A percentile compares a stretch with the other conserved stretches of the same genome.
phyloP scores from a whole-genome alignment of 495 filamentous ascomycete species.

The Aspergillus bertholletiae region DNA sequence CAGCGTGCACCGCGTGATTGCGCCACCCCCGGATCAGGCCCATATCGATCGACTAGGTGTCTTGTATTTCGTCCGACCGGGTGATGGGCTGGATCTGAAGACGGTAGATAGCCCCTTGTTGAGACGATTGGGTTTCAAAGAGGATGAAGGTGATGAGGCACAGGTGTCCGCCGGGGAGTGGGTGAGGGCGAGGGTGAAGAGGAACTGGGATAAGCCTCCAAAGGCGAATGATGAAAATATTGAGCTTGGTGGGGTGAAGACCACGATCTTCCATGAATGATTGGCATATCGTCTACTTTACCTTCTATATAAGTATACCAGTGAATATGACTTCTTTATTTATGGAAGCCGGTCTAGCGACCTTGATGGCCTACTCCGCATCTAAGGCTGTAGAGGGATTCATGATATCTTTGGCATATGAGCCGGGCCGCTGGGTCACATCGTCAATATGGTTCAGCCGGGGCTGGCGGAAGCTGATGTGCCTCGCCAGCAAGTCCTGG shows the following conservation, averaged over 20 bases:
- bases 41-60: constrained; percentile 40
- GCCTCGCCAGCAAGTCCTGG: too few species aligned
- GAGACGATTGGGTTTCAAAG: constrained; percentile 11
- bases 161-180: constrained; percentile 27
- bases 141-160: constrained; percentile 8
- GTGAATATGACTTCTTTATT: too few species aligned
- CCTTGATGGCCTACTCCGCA: too few species aligned
- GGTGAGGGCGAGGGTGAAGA: constrained; percentile 17
- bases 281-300: too few species aligned
- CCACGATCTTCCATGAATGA: background rate
- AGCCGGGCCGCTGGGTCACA: too few species aligned
- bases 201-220: background rate
- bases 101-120: constrained; percentile 16
- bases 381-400: too few species aligned
- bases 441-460: too few species aligned
- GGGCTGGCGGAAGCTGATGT: too few species aligned
- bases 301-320: too few species aligned
- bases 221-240: background rate
- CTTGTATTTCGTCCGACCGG: constrained; percentile 43
- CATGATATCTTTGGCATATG: too few species aligned
- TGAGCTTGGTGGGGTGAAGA: background rate
- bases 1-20: constrained; percentile 45
- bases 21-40: constrained; percentile 42
- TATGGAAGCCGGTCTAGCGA: too few species aligned
- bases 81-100: constrained; percentile 21